Evolutionary conservation across 1,139 yeast species (phyloP).

Genomic region (Arxiozyma slooffiae): DNA sequence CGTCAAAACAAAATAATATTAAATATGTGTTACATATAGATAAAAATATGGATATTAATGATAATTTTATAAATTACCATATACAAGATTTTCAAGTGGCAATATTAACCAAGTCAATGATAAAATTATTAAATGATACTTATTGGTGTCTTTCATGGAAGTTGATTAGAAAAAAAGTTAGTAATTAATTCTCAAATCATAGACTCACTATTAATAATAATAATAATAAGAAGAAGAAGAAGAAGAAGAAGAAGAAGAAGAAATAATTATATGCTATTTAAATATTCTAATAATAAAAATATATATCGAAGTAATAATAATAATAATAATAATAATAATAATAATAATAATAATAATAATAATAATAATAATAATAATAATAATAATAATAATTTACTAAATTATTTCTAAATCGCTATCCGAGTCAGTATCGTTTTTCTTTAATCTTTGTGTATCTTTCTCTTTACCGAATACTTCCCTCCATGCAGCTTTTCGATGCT

Average conservation of each 20-base stretch:
- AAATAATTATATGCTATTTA: background rate
- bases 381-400: constrained; percentile 2
- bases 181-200: background rate
- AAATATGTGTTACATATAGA: constrained; percentile 2
- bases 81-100: background rate
- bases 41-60: background rate
- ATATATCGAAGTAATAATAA: too few species aligned
- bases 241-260: too few species aligned
- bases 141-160: constrained; percentile 13
- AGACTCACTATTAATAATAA: too few species aligned
- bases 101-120: constrained; percentile 2
- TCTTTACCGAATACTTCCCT: constrained; percentile 14
- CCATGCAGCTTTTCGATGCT: constrained; percentile 24
- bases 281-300: background rate
- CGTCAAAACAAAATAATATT: background rate
- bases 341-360: too few species aligned
- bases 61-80: background rate
- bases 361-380: too few species aligned
- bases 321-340: too few species aligned
- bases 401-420: constrained; percentile 35
- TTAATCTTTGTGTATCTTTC: constrained; percentile 1
- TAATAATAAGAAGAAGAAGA: too few species aligned
- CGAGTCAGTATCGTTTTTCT: constrained; percentile 16
- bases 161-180: constrained; percentile 1
- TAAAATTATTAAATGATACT: constrained; percentile 3